A percentile compares a stretch with the other conserved stretches of the same genome.
Conservation (phyloP, 2,329 filamentous ascomycete species). For the Diplodia seriata region DNA sequence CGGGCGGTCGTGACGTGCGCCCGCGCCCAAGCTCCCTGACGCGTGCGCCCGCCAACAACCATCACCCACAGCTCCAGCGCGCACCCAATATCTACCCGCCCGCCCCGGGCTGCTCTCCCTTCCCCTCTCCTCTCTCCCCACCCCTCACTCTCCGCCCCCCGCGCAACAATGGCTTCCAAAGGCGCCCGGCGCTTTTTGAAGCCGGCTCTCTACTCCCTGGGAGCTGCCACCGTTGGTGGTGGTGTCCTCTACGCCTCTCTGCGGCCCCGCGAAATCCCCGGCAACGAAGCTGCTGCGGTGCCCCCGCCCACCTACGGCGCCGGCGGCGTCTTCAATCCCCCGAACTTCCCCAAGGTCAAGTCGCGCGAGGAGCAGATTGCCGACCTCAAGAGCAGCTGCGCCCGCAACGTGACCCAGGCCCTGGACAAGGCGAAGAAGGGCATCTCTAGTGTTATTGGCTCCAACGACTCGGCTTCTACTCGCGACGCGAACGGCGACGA, state of each 20-base stretch:
- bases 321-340: slow-evolving; percentile 71
- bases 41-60: background rate
- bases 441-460: slow-evolving; percentile 37
- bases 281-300: slow-evolving; percentile 70
- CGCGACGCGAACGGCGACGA: slow-evolving; percentile 50
- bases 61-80: background rate
- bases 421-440: slow-evolving; percentile 48
- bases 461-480: slow-evolving; percentile 20
- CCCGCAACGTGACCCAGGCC: slow-evolving; percentile 47
- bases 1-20: background rate
- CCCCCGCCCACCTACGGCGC: slow-evolving; percentile 73
- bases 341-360: slow-evolving; percentile 69
- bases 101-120: slow-evolving; percentile 17
- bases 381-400: slow-evolving; percentile 60
- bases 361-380: slow-evolving; percentile 69
- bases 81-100: slow-evolving; percentile 26
- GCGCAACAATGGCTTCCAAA: slow-evolving; percentile 35
- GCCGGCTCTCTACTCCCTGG: slow-evolving; percentile 65
- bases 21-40: too few relatives aligned
- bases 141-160: background rate
- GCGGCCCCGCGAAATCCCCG: slow-evolving; percentile 75
- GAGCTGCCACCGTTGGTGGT: slow-evolving; percentile 60
- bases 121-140: background rate
- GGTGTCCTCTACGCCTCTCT: slow-evolving; percentile 68
- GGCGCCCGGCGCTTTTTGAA: slow-evolving; percentile 56